Evolutionary conservation across 106 monocot genomes (phyloP), one percentile per base, ranked within the genome.

Genomic region (Allium cepa): DNA sequence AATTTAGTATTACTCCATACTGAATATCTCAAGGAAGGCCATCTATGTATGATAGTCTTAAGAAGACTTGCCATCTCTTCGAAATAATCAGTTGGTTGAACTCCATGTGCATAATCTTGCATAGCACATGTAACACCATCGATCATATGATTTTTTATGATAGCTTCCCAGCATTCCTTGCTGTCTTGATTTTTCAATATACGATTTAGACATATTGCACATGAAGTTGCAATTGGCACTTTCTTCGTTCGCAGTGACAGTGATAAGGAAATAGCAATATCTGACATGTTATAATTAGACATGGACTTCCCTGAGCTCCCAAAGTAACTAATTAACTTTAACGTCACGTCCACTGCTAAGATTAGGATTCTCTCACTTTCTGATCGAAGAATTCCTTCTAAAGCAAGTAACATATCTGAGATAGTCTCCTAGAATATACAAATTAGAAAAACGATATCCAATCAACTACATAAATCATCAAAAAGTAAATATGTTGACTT

Each of bases 301-400:
- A 88, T 52, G 27, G 77, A 79, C 50, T 26, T 80, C 36, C 85
- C 85, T 62, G 88, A 69, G 53, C 26, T 80, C 22, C 85, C 85
- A 59, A 92, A 69, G 53, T 45, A 68, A 17, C 3, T 49, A 67
- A 88, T 59, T 49, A 96, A 84, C 27, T 82, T 82, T 36, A 53
- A 26, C 26, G 80, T 75, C 58, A 76, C 73, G 52, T 84, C 72
- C 10, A 75, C 66, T 50, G 91, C 78, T n/a, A 64, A 60, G 64
- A 47, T 62, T 62, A 80, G 69, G 59, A 86, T 69, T 8, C 67
- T 76, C 22, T 71, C 76, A 72, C 78, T 91, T 64, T 82, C 69
- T 28, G 91, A 86, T 70, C 79, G 78, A 62, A 96, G 88, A 66
- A 91, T 88, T 61, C 78, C 88, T 74, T 72, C 86, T 67, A 92